phyloP scores from a whole-genome alignment of 1,139 yeast genomes.

The Debaryomyces udenii region DNA sequence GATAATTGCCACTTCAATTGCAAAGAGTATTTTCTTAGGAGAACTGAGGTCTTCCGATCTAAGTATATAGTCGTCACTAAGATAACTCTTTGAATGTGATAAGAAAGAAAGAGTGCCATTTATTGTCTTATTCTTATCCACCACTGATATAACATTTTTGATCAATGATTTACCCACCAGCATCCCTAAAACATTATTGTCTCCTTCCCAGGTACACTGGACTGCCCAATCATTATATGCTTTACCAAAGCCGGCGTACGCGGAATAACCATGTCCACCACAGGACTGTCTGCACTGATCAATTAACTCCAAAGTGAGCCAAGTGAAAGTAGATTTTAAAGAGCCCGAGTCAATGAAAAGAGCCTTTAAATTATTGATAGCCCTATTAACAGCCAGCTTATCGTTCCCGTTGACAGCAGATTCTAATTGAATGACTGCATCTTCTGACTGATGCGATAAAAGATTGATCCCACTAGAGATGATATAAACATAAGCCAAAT shows the following conservation, averaged over 20 bases:
- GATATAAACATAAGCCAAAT: slow-evolving; percentile 47
- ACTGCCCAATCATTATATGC: slow-evolving; percentile 54
- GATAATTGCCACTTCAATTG: slow-evolving; percentile 49
- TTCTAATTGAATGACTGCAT: slow-evolving; percentile 35
- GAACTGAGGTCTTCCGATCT: slow-evolving; percentile 37
- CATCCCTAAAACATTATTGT: slow-evolving; percentile 51
- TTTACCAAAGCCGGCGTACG: slow-evolving; percentile 51
- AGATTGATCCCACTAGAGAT: slow-evolving; percentile 44
- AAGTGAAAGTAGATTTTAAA: slow-evolving; percentile 50
- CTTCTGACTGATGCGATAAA: slow-evolving; percentile 34
- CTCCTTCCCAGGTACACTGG: slow-evolving; percentile 59
- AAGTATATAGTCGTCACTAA: slow-evolving; percentile 35
- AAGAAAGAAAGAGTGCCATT: slow-evolving; percentile 43
- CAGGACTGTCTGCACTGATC: slow-evolving; percentile 54
- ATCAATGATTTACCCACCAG: slow-evolving; percentile 50
- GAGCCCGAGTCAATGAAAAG: slow-evolving; percentile 51
- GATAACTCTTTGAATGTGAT: slow-evolving; percentile 34
- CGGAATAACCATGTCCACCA: slow-evolving; percentile 56
- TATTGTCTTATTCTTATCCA: slow-evolving; percentile 36
- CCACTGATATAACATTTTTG: slow-evolving; percentile 35
- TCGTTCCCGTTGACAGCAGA: slow-evolving; percentile 40
- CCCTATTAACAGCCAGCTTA: slow-evolving; percentile 35
- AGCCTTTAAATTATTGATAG: slow-evolving; percentile 45
- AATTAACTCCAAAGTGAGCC: slow-evolving; percentile 51
- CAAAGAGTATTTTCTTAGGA: slow-evolving; percentile 27